Conservation (phyloP, 495 filamentous ascomycete genomes). For the Opeltia flavorubescens region DNA sequence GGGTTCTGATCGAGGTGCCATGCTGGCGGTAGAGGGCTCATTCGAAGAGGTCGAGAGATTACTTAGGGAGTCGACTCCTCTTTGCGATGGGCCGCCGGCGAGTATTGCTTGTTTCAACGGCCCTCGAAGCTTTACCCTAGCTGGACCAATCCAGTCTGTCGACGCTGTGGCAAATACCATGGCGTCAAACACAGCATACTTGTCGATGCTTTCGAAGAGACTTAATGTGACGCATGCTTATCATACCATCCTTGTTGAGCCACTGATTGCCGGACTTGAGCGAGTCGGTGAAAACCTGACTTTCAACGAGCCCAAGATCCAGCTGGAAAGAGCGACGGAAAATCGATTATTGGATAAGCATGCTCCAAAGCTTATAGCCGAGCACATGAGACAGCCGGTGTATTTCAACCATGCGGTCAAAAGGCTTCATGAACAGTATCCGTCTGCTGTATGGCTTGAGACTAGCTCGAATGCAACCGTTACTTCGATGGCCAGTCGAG, state of each 20-base stretch:
- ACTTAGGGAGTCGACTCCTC: constrained; percentile 1
- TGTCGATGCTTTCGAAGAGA: constrained; percentile 12
- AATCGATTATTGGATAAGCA: neutral
- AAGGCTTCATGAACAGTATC: constrained; percentile 23
- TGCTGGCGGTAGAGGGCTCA: constrained; percentile 25
- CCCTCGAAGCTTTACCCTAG: constrained; percentile 20
- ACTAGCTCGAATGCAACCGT: constrained; percentile 36
- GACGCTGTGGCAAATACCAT: constrained; percentile 7
- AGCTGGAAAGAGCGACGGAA: constrained; percentile 20
- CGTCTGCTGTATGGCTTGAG: constrained; percentile 31
- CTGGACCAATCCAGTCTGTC: constrained; percentile 17
- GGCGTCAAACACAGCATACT: neutral
- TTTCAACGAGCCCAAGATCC: constrained; percentile 18
- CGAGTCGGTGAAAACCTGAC: constrained; percentile 14
- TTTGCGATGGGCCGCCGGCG: too few relatives aligned
- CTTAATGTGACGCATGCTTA: constrained; percentile 30
- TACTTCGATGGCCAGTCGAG: constrained; percentile 28
- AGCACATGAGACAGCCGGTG: constrained; percentile 37
- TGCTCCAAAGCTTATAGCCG: constrained; percentile 14
- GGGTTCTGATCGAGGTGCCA: constrained; percentile 33
- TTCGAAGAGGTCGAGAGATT: neutral
- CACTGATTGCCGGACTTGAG: constrained; percentile 19
- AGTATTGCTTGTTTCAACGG: constrained; percentile 31
- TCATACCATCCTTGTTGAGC: constrained; percentile 28
- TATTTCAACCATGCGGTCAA: constrained; percentile 35